Base-by-base conservation (phyloP, 108 stramenopile species). In the Seminavis robusta region DNA sequence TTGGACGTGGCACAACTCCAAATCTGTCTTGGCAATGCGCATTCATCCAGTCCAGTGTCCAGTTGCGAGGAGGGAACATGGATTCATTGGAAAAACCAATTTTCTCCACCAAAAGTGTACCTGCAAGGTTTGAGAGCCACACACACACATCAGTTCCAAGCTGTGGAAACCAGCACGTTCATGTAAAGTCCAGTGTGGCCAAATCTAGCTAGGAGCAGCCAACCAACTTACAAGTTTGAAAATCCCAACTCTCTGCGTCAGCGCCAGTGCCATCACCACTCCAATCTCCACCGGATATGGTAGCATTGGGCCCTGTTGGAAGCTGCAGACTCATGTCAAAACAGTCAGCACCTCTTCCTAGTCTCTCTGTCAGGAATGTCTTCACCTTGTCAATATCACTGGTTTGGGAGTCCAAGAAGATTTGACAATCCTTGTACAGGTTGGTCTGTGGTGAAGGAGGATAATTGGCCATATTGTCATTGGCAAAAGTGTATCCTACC, bases 401-500 rank as follows among this genome's bases (percentile, higher is more conserved):
- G 8, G 0, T 1, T 3, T 61, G 43, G 1, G 58, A 31, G 13
- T 72, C 40, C 55, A 77, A 74, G 45, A 86, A 86, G 13, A 83
- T 55, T 20, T 52, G 45, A 49, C 92, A 94, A 1, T 81, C 74
- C 42, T 76, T 55, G 50, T 61, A 69, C 17, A 90, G 32, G 4
- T 56, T 33, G 9, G 79, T 78, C 9, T 66, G 52, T 6, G 76
- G 67, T n/a, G 69, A 63, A 9, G 92, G 92, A 24, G 92, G 92
- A 54, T 94, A 94, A 43, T 71, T 57, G 15, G 64, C 86, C 88
- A 90, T 90, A 69, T 94, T 87, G 52, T 73, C 74, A 57, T 88
- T 84, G 11, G 92, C 92, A 66, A 89, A 94, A 2, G 86, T 77
- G 51, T 90, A 94, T 31, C 76, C 85, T 8, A 90, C 74, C 11